These are phyloP conservation scores for Puccinia novopanici DNA, from an alignment of 1,284 basidiomycete genomes.

Conservation along the genomic window DNA sequence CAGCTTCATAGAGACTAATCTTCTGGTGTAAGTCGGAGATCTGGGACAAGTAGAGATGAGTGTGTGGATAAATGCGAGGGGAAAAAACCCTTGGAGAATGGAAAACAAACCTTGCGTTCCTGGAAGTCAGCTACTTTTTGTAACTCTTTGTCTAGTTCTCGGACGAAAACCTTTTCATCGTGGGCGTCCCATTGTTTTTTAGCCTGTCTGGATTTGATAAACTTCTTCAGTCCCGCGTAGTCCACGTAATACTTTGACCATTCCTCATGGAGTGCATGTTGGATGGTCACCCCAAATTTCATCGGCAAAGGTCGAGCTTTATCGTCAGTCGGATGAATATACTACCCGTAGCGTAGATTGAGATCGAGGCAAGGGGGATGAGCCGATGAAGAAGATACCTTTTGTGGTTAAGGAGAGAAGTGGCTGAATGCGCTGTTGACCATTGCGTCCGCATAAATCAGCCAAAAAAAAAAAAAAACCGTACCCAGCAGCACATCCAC, in stretches of 20 bases:
- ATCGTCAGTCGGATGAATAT: not conserved
- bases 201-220: constrained; percentile 70
- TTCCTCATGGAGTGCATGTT: constrained; percentile 83
- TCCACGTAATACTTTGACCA: constrained; percentile 88
- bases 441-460: too few species aligned
- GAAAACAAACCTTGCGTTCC: constrained; percentile 44
- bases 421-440: too few species aligned
- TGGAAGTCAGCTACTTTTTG: constrained; percentile 46
- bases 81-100: not conserved
- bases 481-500: too few species aligned
- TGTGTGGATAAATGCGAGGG: not conserved
- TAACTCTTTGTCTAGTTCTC: constrained; percentile 25
- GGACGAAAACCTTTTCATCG: constrained; percentile 53
- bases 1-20: constrained; percentile 76
- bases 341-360: not conserved
- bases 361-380: constrained; percentile 1
- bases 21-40: constrained; percentile 78
- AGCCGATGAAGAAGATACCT: not conserved
- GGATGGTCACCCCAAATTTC: constrained; percentile 54
- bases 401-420: not conserved
- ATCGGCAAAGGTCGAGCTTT: constrained; percentile 26
- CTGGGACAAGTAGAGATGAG: constrained; percentile 64
- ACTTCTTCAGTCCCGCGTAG: constrained; percentile 78
- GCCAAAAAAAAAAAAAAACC: too few species aligned
- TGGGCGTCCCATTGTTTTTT: constrained; percentile 46